These are phyloP conservation scores for Solanum medicagineum DNA, from an alignment of 257 asterid genomes.

Conservation along the genomic window DNA sequence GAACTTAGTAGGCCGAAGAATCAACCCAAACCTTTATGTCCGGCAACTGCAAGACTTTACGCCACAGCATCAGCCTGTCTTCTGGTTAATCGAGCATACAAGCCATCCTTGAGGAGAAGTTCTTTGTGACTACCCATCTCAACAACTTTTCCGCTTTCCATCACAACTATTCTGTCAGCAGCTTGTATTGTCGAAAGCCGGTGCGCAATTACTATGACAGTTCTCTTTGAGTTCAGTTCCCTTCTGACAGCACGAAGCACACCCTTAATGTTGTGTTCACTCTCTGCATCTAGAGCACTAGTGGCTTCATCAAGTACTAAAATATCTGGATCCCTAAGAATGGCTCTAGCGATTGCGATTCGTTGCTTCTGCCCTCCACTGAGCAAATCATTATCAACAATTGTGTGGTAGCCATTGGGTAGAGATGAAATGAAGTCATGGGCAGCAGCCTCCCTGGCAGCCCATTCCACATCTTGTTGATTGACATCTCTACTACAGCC, in stretches of 20 bases:
- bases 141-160: constrained; percentile 74
- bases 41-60: constrained; percentile 9
- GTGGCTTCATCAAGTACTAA: constrained; percentile 96
- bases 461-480: constrained; percentile 75
- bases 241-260: constrained; percentile 52
- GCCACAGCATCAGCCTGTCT: constrained; percentile 80
- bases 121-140: constrained; percentile 84
- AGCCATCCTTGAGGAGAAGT: constrained; percentile 53
- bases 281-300: constrained; percentile 93
- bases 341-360: constrained; percentile 89
- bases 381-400: constrained; percentile 90
- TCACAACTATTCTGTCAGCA: constrained; percentile 78
- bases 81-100: constrained; percentile 69
- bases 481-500: constrained; percentile 61
- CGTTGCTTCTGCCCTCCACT: constrained; percentile 99
- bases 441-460: constrained; percentile 87
- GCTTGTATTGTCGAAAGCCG: constrained; percentile 87
- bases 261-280: constrained; percentile 92
- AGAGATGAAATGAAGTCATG: constrained; percentile 72
- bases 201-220: constrained; percentile 76
- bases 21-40: not conserved
- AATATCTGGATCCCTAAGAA: constrained; percentile 81
- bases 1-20: not conserved
- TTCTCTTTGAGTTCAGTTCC: constrained; percentile 52
- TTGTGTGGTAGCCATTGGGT: constrained; percentile 81